A percentile compares a stretch with the other conserved stretches of the same genome.
These are phyloP conservation scores for Sporopachydermia quercuum DNA, from an alignment of 805 yeast species.

Conservation along the genomic window DNA sequence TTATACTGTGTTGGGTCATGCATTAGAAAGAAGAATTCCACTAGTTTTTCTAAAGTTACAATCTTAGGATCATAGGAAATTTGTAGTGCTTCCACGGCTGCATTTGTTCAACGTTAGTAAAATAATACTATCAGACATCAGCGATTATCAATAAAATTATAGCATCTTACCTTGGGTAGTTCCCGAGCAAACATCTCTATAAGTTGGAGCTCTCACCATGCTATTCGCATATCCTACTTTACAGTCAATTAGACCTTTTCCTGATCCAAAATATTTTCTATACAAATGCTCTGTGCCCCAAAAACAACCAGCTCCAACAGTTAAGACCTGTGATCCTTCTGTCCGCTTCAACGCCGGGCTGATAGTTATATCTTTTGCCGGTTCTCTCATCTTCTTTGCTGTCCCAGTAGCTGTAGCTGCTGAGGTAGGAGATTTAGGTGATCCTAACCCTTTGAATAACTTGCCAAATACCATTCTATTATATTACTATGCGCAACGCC, in stretches of 20 bases:
- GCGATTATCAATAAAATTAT: too few relatives aligned
- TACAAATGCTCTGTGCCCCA: conserved; percentile 62
- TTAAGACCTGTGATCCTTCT: conserved; percentile 35
- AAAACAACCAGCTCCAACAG: conserved; percentile 45
- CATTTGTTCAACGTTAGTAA: not conserved
- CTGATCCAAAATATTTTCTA: conserved; percentile 46
- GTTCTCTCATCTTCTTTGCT: not conserved
- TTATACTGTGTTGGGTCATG: conserved; percentile 88
- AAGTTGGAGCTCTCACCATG: conserved; percentile 33
- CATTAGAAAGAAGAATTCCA: conserved; percentile 77
- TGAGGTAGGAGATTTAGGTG: not conserved
- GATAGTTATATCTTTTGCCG: not conserved
- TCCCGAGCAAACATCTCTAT: conserved; percentile 63
- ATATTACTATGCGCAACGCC: conserved; percentile 6
- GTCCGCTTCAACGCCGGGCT: conserved; percentile 18
- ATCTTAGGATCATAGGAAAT: conserved; percentile 61
- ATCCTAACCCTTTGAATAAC: conserved; percentile 1
- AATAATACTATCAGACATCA: not conserved
- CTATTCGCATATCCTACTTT: conserved; percentile 93
- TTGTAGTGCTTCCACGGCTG: conserved; percentile 69
- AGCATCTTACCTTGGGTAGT: conserved; percentile 30
- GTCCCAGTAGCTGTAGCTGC: not conserved
- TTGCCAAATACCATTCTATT: conserved; percentile 3
- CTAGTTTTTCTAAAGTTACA: conserved; percentile 43
- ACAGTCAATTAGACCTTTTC: conserved; percentile 53